Evolutionary conservation across 805 yeast genomes (phyloP), one percentile per base, ranked within the genome.

Genomic region (Priceomyces carsonii): DNA sequence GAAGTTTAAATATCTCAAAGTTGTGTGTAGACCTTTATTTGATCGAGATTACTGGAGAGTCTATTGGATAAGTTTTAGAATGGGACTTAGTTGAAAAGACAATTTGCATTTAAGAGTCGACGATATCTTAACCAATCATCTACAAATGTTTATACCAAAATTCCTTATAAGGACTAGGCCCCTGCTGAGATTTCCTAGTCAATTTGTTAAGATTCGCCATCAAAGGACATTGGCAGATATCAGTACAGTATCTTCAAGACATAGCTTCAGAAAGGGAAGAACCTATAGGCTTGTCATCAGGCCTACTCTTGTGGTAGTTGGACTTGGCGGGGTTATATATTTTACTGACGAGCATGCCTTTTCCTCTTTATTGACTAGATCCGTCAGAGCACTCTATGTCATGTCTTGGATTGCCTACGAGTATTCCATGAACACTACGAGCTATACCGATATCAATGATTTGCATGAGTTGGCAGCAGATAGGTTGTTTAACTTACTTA

Each of bases 381-480:
- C 86, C 0, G 36, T 60, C 1, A 60, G 80, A 30, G 76, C 87
- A 0, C 50, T 79, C 1, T 69, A 57, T 34, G 65, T 66, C 1
- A 55, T 82, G 28, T 36, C 65, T 5, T 47, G 65, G 51, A 72
- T 84, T 6, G 87, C 86, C 0, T 47, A 70, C 21, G 82, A 82
- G 47, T 85, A 84, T 57, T 47, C 73, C 31, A 66, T 73, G 50
- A 61, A 58, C 16, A 71, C 66, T 22, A 63, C 61, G 12, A 13
- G 75, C 65, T 54, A 50, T 32, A 31, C 24, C 1, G 33, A 43
- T 12, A 60, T 79, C n/a, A 72, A 69, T 14, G 70, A 71, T 0
- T 55, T 85, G 7, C 93, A 85, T 45, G 79, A 76, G 38, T 57
- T 75, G 18, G 74, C 77, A 23, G 77, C 91, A 4, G 71, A 59